These are phyloP conservation scores for Tolypocladium inflatum DNA, from an alignment of 2,329 filamentous ascomycete genomes.

Conservation along the genomic window DNA sequence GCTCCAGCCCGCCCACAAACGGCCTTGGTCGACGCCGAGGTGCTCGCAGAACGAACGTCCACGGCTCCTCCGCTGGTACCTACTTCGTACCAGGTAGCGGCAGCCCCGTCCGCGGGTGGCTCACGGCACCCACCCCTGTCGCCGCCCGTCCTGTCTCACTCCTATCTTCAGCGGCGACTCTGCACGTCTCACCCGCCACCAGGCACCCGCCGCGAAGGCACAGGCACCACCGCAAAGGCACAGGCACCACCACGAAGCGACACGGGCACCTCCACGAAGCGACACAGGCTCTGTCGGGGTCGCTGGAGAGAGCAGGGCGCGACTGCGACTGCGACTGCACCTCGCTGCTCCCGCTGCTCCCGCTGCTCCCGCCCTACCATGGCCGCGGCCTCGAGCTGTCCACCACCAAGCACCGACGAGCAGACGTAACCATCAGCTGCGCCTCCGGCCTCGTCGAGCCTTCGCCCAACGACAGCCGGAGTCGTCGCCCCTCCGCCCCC, in stretches of 20 bases:
- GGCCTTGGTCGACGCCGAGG: no score
- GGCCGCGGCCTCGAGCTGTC: not conserved
- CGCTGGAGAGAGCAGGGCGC: not conserved
- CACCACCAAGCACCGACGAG: no score
- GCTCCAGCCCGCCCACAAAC: no score
- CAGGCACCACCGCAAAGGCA: not conserved
- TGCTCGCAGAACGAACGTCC: no score
- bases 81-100: not conserved
- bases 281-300: not conserved
- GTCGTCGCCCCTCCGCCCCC: not conserved
- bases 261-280: not conserved
- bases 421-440: not conserved
- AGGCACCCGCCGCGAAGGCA: not conserved
- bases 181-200: not conserved
- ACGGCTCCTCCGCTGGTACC: no score
- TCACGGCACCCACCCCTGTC: not conserved
- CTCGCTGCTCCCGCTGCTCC: not conserved
- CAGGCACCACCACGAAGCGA: not conserved
- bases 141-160: not conserved
- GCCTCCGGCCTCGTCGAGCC: not conserved
- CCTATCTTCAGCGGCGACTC: slow-evolving; percentile 1
- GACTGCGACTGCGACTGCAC: not conserved
- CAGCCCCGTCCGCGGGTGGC: not conserved
- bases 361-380: not conserved
- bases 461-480: not conserved